Conservation (phyloP, 1,139 yeast species). For the Chernovozyma aurita region DNA sequence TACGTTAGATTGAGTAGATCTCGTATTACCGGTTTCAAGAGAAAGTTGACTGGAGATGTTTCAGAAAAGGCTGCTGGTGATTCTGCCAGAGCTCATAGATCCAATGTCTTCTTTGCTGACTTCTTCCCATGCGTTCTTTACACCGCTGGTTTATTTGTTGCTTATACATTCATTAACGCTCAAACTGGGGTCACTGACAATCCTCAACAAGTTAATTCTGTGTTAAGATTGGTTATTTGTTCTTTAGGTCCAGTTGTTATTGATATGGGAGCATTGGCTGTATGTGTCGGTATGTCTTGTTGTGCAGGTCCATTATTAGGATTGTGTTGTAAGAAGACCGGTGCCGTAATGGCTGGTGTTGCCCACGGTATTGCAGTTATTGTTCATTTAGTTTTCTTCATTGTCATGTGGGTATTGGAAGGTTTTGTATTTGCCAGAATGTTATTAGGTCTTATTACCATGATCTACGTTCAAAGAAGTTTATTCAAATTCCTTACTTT, state of each 20-base stretch:
- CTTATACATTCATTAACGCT: slow-evolving; percentile 90
- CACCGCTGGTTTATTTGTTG: slow-evolving; percentile 88
- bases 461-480: slow-evolving; percentile 83
- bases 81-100: slow-evolving; percentile 88
- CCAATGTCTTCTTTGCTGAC: slow-evolving; percentile 83
- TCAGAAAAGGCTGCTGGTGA: slow-evolving; percentile 96
- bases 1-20: slow-evolving; percentile 94
- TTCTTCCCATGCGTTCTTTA: slow-evolving; percentile 77
- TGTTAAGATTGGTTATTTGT: slow-evolving; percentile 81
- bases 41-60: slow-evolving; percentile 80
- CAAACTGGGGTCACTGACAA: slow-evolving; percentile 83
- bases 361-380: slow-evolving; percentile 94
- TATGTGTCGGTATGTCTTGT: slow-evolving; percentile 78
- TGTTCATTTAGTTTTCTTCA: slow-evolving; percentile 78
- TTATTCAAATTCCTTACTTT: slow-evolving; percentile 83
- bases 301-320: slow-evolving; percentile 96
- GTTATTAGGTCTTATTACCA: slow-evolving; percentile 80
- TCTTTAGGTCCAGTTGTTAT: slow-evolving; percentile 88
- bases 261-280: slow-evolving; percentile 79
- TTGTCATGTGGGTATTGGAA: slow-evolving; percentile 96
- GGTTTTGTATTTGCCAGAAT: slow-evolving; percentile 86
- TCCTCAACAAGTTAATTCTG: slow-evolving; percentile 61
- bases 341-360: slow-evolving; percentile 93
- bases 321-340: slow-evolving; percentile 95
- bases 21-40: slow-evolving; percentile 96